phyloP scores from a whole-genome alignment of 2,329 filamentous ascomycete genomes.

The Metarhizium brunneum region DNA sequence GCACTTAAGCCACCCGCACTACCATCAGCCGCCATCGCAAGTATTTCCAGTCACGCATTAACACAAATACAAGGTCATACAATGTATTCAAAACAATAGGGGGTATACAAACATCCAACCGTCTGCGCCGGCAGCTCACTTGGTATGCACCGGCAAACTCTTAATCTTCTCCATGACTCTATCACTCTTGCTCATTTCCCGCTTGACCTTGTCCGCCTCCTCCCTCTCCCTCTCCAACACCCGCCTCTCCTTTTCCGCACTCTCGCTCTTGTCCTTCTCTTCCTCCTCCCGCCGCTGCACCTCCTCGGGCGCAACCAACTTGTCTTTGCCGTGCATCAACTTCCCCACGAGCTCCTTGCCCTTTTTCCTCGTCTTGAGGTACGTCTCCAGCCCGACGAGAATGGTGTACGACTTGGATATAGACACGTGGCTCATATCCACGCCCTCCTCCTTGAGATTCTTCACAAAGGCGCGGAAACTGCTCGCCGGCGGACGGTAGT shows the following conservation, averaged over 20 bases:
- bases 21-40: no score
- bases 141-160: constrained; percentile 17
- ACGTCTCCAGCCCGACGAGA: constrained; percentile 73
- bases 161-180: constrained; percentile 33
- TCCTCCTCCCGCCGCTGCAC: constrained; percentile 47
- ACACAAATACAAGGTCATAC: background rate
- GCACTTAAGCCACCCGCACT: no score
- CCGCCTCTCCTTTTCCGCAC: constrained; percentile 41
- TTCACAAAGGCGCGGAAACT: constrained; percentile 79
- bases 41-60: background rate
- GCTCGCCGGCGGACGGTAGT: constrained; percentile 74
- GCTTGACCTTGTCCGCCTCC: constrained; percentile 25
- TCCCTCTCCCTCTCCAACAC: constrained; percentile 27
- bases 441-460: constrained; percentile 60
- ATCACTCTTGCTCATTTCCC: constrained; percentile 16
- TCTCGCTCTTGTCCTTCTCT: constrained; percentile 50
- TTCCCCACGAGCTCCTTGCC: constrained; percentile 47
- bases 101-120: constrained; percentile 1
- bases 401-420: constrained; percentile 78
- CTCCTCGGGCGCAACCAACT: constrained; percentile 52
- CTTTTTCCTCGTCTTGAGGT: constrained; percentile 58
- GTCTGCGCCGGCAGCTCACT: constrained; percentile 6
- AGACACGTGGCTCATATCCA: constrained; percentile 69
- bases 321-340: constrained; percentile 44
- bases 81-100: background rate